These are phyloP conservation scores for Tulasnella sp. DNA, from an alignment of 768 basidiomycete genomes.

Conservation along the genomic window DNA sequence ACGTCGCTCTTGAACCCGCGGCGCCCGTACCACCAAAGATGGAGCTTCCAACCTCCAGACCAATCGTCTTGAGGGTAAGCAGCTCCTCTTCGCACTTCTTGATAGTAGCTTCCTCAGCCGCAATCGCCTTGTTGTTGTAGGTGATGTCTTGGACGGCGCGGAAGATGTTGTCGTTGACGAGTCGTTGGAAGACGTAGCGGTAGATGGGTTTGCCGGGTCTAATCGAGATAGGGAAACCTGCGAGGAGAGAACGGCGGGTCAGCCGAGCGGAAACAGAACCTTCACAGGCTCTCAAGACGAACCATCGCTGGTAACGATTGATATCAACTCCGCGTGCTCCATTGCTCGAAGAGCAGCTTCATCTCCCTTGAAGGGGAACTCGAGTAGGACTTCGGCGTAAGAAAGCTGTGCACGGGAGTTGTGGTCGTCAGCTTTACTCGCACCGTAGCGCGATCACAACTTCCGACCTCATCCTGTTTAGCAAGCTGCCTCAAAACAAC, in stretches of 20 bases:
- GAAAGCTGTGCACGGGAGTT: conserved; percentile 55
- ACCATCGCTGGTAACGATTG: conserved; percentile 78
- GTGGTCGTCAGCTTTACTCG: not conserved
- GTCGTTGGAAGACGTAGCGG: conserved; percentile 77
- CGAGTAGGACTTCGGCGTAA: conserved; percentile 79
- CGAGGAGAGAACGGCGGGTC: conserved; percentile 8
- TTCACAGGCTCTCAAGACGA: conserved; percentile 29
- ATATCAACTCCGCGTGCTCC: conserved; percentile 61
- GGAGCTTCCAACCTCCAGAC: conserved; percentile 50
- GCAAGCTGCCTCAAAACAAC: conserved; percentile 73
- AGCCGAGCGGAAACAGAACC: not conserved
- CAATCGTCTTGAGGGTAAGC: conserved; percentile 64
- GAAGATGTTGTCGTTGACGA: conserved; percentile 79
- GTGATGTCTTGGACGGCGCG: conserved; percentile 79
- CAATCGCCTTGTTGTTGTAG: conserved; percentile 68
- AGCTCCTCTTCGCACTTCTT: conserved; percentile 78
- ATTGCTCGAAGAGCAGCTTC: conserved; percentile 49
- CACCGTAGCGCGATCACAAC: not conserved
- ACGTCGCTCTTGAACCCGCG: conserved; percentile 62
- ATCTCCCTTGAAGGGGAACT: conserved; percentile 60
- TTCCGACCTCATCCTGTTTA: conserved; percentile 61
- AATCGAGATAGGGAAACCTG: conserved; percentile 82
- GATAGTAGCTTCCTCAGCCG: conserved; percentile 64
- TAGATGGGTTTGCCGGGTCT: conserved; percentile 91
- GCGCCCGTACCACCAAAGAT: conserved; percentile 55